Conservation (phyloP, 1,284 basidiomycete species). For the Fomitopsis pinicola region DNA sequence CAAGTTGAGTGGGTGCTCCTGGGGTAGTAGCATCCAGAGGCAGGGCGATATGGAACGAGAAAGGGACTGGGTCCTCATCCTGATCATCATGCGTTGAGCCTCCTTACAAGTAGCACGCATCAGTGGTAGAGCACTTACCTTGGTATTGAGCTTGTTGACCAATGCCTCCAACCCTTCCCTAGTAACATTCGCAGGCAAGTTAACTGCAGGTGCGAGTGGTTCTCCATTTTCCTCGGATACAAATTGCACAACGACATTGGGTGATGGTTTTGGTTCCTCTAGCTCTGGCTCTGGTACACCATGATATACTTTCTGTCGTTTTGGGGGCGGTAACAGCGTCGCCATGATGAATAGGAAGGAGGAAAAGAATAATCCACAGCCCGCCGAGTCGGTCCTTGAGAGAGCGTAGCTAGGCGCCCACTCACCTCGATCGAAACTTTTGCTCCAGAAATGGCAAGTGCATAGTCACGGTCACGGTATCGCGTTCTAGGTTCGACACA, state of each 20-base stretch:
- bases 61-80: constrained; percentile 87
- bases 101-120: background rate
- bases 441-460: background rate
- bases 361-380: background rate
- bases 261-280: constrained; percentile 49
- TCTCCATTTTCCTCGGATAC: constrained; percentile 82
- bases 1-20: constrained; percentile 71
- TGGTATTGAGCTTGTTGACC: constrained; percentile 78
- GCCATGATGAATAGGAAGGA: constrained; percentile 50
- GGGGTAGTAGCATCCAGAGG: constrained; percentile 49
- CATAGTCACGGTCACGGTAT: too few species aligned
- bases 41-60: constrained; percentile 79
- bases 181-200: constrained; percentile 83
- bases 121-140: constrained; percentile 39
- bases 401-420: background rate
- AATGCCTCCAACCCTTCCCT: constrained; percentile 81
- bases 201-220: constrained; percentile 81
- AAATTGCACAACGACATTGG: constrained; percentile 85
- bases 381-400: background rate
- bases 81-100: constrained; percentile 24
- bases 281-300: constrained; percentile 63
- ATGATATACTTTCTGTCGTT: constrained; percentile 79
- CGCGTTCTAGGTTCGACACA: too few species aligned
- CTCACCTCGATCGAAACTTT: background rate
- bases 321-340: constrained; percentile 79